Evolutionary conservation across 129 eudicot genomes (phyloP), one percentile per base, ranked within the genome.

Genomic region (Ambrosia trifida): DNA sequence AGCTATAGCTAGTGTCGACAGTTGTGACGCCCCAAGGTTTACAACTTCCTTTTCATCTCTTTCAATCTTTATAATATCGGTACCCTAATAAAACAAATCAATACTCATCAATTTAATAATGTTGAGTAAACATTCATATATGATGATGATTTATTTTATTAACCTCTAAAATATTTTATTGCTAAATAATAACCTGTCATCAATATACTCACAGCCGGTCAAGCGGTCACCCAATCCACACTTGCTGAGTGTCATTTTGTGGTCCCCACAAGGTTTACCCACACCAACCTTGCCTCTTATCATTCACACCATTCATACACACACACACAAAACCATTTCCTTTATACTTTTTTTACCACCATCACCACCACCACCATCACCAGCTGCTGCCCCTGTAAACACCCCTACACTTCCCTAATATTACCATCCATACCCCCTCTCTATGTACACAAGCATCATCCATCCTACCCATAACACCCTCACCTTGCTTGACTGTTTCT

Each of bases 291-390:
- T 45, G 33, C 69, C 62, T 75, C 72, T 30, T 36, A 74, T 70
- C 78, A 64, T 74, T 20, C 72, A 50, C 65, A 64, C 65, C 64
- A 63, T 73, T 47, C 77, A 62, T 62, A 72, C 60, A 40, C 52
- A 64, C 33, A 24, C 38, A 64, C 71, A 68, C 50, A 68, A 74
- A 74, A 52, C 79, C 66, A 40, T 64, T 50, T 76, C 28, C 36
- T 44, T 75, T 71, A 12, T 57, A 2, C 38, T 24, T 57, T 57
- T 57, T 11, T 24, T 7, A n/a, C 73, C 64, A 72, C 78, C 36
- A 28, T 44, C 59, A 9, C 64, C 59, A 33, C 33, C 73, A 17
- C 43, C 72, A 36, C 32, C 73, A 19, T 63, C 81, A 30, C 32
- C 68, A 38, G 44, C 70, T 19, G 19, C 76, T 52, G 69, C 70